phyloP scores from a whole-genome alignment of 345 rosid genomes.

The Eucalyptus curtisii region DNA sequence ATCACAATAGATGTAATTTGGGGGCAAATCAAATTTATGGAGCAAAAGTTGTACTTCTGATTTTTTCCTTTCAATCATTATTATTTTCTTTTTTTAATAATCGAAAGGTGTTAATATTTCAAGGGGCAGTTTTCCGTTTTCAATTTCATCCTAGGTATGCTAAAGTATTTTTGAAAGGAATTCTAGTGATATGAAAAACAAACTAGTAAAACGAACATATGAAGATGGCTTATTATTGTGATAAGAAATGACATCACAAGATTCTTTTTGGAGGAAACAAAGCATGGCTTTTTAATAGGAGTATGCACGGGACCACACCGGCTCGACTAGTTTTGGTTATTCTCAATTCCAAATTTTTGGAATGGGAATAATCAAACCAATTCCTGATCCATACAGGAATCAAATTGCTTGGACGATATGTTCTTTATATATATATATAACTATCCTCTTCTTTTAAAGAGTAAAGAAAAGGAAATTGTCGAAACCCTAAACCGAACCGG shows the following conservation, averaged over 20 bases:
- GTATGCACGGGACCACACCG: accelerated
- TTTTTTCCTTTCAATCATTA: not conserved
- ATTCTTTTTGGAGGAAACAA: not conserved
- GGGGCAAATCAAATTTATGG: not conserved
- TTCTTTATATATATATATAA: no score
- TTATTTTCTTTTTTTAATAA: not conserved
- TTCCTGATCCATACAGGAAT: accelerated
- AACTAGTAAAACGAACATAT: not conserved
- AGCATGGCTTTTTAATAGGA: not conserved
- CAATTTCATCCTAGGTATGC: not conserved
- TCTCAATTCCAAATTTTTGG: not conserved
- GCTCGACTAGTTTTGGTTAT: accelerated
- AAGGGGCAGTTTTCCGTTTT: not conserved
- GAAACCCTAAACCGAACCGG: accelerated
- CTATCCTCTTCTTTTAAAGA: no score
- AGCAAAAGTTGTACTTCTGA: not conserved
- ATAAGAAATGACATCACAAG: not conserved
- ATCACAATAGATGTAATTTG: no score
- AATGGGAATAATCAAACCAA: not conserved
- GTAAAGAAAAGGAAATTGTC: not conserved
- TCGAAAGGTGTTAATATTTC: not conserved
- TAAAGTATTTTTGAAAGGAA: not conserved
- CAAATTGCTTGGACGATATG: no score
- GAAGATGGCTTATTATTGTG: not conserved
- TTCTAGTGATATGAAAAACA: not conserved